Base-by-base conservation (phyloP, 805 yeast genomes). In the Candida namnaoensis region DNA sequence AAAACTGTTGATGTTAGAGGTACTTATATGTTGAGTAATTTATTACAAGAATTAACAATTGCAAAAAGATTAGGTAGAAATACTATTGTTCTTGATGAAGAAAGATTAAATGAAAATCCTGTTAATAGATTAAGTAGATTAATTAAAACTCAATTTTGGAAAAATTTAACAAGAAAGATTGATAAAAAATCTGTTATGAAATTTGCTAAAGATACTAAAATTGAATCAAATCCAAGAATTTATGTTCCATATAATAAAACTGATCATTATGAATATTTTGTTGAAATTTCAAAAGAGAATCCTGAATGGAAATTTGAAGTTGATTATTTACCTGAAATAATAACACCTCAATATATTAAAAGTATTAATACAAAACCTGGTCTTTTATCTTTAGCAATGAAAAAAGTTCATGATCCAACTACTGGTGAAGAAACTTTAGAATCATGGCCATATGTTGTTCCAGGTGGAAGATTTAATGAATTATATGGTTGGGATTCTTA, bases 401-500 rank as follows among this genome's bases (percentile, higher is more conserved):
- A 71, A 45, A 72, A 65, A 38, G 65, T 58, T 24, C 56, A 61
- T 36, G 78, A 79, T 48, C 78, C 82, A 7, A 53, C 64, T 4
- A 62, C 72, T 1, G 75, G 78, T 43, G 74, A 75, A 35, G 57
- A 56, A 14, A 68, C 72, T 12, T 51, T 82, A 38, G 67, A 73
- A 34, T 87, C 88, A 19, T 79, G 74, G 53, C 96, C 95, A 0
- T 91, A 91, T 60, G 84, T 87, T 14, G 98, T 91, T 24, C 99
- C 99, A 1, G 99, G 99, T 14, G 98, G 99, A 23, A 70, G 99
- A 48, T 91, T 91, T 64, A 93, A 93, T 64, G 99, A 91, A 64
- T 73, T 88, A 44, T 91, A 93, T 56, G 99, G 98, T 13, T 91
- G 99, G 99, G 99, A 91, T 60, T 88, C 96, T 2, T 91, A 93